Conservation (phyloP, 208 protist genomes). For the Jaenimonas drosophilae region DNA sequence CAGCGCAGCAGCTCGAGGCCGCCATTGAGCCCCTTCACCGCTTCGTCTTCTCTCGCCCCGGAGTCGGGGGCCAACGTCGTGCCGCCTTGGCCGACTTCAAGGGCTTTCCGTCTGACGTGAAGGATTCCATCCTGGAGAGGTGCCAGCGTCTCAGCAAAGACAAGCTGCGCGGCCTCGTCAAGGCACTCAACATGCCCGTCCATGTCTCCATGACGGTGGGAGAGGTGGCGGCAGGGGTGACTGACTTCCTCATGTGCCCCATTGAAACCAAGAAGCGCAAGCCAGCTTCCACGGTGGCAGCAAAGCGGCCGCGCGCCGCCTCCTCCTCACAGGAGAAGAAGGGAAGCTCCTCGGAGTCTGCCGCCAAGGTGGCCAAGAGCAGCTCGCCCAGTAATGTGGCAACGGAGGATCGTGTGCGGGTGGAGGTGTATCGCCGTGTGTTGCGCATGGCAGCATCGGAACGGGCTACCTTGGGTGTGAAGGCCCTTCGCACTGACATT, state of each 20-base stretch:
- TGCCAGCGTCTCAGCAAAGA: constrained; percentile 35
- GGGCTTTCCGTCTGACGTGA: constrained; percentile 35
- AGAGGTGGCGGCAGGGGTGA: constrained; percentile 25
- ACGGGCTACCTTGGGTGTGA: constrained; percentile 43
- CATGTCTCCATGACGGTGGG: constrained; percentile 18
- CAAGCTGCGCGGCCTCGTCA: constrained; percentile 39
- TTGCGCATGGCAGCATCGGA: constrained; percentile 32
- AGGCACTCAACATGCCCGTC: constrained; percentile 32
- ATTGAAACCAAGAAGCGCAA: constrained; percentile 6
- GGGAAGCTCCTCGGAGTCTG: too few relatives aligned
- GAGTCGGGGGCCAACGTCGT: constrained; percentile 27
- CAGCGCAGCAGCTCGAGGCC: constrained; percentile 25
- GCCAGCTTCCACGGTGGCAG: background rate
- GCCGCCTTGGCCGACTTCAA: constrained; percentile 40
- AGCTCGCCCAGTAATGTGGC: constrained; percentile 3
- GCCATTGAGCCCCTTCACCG: constrained; percentile 64
- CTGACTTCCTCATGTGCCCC: constrained; percentile 53
- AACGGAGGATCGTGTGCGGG: constrained; percentile 50
- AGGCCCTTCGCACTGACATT: constrained; percentile 47
- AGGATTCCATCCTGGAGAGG: constrained; percentile 20
- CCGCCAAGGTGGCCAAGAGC: too few relatives aligned
- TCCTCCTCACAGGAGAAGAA: background rate
- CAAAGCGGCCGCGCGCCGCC: background rate
- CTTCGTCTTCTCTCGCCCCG: constrained; percentile 51
- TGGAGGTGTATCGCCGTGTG: constrained; percentile 58